These are phyloP conservation scores for Geoglossum cookeanum DNA, from an alignment of 2,329 filamentous ascomycete species.

Conservation along the genomic window DNA sequence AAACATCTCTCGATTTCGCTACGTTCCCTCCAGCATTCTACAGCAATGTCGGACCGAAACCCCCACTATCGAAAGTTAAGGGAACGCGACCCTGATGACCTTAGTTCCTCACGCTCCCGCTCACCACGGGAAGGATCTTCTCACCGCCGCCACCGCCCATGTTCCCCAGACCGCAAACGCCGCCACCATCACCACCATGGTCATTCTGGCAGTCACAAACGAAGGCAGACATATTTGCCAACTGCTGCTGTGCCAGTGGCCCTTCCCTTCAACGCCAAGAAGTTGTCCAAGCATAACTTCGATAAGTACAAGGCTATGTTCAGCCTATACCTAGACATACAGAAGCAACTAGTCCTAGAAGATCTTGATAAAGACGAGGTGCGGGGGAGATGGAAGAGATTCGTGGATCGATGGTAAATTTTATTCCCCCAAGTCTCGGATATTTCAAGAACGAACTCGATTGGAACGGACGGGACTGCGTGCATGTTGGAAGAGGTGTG, in stretches of 20 bases:
- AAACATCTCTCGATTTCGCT: too few species aligned
- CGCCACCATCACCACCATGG: conserved; percentile 21
- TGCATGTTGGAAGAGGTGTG: conserved; percentile 3
- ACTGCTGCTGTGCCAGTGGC: conserved; percentile 11
- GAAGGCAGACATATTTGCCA: conserved; percentile 10
- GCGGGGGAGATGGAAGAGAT: conserved; percentile 83
- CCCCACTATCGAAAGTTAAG: neutral
- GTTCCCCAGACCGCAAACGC: conserved; percentile 12
- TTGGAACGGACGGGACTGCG: neutral
- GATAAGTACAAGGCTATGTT: conserved; percentile 50
- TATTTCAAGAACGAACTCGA: neutral
- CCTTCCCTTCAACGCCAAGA: conserved; percentile 47
- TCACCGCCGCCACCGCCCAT: conserved; percentile 7
- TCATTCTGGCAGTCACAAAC: conserved; percentile 12
- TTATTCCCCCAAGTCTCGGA: neutral
- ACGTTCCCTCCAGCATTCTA: neutral
- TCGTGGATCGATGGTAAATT: conserved; percentile 62
- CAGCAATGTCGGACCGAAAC: neutral
- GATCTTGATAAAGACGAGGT: conserved; percentile 56
- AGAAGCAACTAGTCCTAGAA: conserved; percentile 56
- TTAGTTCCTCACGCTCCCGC: conserved; percentile 5
- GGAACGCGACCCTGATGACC: neutral
- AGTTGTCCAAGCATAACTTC: conserved; percentile 52
- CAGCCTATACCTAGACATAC: conserved; percentile 68
- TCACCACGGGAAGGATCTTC: conserved; percentile 6